These are phyloP conservation scores for Psilocybe cubensis DNA, from an alignment of 768 basidiomycete species.

Conservation along the genomic window DNA sequence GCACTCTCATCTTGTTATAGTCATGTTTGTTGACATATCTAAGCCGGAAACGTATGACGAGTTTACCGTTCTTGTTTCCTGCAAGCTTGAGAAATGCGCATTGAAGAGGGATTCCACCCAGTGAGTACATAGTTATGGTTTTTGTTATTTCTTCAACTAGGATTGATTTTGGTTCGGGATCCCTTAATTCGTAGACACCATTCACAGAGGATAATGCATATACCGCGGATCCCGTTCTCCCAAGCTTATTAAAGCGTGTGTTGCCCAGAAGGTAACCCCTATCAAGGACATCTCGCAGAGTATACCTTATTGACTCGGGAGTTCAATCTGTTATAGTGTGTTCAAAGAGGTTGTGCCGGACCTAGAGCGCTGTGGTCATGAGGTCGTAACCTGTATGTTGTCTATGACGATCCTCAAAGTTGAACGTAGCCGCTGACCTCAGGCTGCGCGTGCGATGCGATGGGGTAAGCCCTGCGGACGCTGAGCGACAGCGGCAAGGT, in stretches of 20 bases:
- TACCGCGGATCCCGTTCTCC: slow-evolving; percentile 62
- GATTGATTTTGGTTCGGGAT: neutral
- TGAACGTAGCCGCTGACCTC: no score
- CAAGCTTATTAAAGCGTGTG: slow-evolving; percentile 58
- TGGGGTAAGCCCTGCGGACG: slow-evolving; percentile 53
- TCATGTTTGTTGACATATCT: neutral
- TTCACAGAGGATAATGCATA: slow-evolving; percentile 65
- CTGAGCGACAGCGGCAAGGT: slow-evolving; percentile 48
- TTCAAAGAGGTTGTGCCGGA: slow-evolving; percentile 59
- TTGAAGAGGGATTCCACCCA: slow-evolving; percentile 70
- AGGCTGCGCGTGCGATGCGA: neutral
- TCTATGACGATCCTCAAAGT: neutral
- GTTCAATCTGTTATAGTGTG: slow-evolving; percentile 32
- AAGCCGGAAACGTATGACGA: neutral
- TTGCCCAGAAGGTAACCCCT: slow-evolving; percentile 48
- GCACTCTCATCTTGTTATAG: neutral
- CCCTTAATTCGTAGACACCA: slow-evolving; percentile 43
- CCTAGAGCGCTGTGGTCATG: slow-evolving; percentile 59
- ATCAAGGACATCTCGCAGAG: neutral
- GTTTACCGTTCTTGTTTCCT: neutral
- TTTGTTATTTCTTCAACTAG: neutral
- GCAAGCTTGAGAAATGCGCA: slow-evolving; percentile 42
- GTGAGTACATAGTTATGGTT: slow-evolving; percentile 31
- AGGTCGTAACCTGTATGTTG: slow-evolving; percentile 52
- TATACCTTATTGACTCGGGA: neutral